Percentiles rank a stretch among this genome's conserved stretches.
These are phyloP conservation scores for Mycena capillaripes DNA, from an alignment of 768 basidiomycete species.

Conservation along the genomic window DNA sequence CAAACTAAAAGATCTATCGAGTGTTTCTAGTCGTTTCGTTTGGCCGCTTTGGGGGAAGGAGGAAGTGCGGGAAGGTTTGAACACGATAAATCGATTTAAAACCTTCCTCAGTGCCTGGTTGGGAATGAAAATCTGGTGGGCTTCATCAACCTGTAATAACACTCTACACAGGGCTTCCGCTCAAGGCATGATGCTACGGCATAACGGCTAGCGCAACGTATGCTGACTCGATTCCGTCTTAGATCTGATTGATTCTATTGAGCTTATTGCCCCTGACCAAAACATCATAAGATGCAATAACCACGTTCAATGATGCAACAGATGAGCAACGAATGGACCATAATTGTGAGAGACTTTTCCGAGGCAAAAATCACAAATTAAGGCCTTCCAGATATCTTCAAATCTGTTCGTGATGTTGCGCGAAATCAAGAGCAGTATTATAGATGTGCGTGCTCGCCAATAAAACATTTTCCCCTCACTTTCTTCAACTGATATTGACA, in stretches of 20 bases:
- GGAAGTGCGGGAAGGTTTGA: background rate
- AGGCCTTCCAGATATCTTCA: background rate
- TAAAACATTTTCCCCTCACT: background rate
- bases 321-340: too few species aligned
- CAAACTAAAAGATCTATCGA: background rate
- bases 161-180: too few species aligned
- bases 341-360: background rate
- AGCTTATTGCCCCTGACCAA: too few species aligned
- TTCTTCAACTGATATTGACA: background rate
- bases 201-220: too few species aligned
- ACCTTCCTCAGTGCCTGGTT: background rate
- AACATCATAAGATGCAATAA: too few species aligned
- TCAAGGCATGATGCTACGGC: too few species aligned
- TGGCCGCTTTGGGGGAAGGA: background rate
- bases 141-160: too few species aligned
- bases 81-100: background rate
- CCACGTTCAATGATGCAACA: too few species aligned
- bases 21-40: background rate
- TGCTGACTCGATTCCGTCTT: too few species aligned
- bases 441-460: background rate
- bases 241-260: too few species aligned
- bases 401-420: background rate
- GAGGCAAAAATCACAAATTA: background rate
- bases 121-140: background rate
- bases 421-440: background rate